Percentiles rank a stretch among this genome's conserved stretches.
Conservation (phyloP, 257 asterid genomes). For the Scutellaria minor region DNA sequence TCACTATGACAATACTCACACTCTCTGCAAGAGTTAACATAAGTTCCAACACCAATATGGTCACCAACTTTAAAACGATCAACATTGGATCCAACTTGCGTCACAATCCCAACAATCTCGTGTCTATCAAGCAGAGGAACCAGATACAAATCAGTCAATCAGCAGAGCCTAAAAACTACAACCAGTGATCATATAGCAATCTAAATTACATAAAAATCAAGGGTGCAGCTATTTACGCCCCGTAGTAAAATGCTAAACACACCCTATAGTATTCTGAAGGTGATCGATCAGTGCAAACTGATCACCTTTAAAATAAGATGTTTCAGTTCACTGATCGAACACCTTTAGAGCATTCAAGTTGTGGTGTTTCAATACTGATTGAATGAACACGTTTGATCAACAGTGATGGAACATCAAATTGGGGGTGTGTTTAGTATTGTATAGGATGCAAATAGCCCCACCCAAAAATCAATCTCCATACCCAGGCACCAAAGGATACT, state of each 20-base stretch:
- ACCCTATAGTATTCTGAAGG: no score
- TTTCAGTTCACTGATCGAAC: no score
- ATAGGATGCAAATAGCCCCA: no score
- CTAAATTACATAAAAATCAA: constrained; percentile 12
- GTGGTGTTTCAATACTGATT: no score
- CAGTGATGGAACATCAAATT: no score
- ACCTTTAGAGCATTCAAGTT: no score
- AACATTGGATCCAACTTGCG: constrained; percentile 67
- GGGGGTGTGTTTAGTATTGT: no score
- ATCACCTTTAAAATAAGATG: no score
- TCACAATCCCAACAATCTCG: constrained; percentile 82
- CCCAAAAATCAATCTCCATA: constrained; percentile 32
- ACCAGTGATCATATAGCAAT: background rate
- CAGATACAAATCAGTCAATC: background rate
- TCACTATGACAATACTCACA: constrained; percentile 75
- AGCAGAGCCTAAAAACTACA: background rate
- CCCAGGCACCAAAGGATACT: constrained; percentile 98
- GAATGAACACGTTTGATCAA: no score
- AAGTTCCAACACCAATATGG: constrained; percentile 87
- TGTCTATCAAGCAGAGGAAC: constrained; percentile 53
- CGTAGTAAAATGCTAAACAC: no score
- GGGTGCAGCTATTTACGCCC: no score
- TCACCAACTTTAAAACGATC: constrained; percentile 74
- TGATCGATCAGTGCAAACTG: no score
- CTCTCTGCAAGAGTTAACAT: constrained; percentile 82